A percentile compares a stretch with the other conserved stretches of the same genome.
phyloP scores from a whole-genome alignment of 257 asterid species.

The Fraxinus americana region DNA sequence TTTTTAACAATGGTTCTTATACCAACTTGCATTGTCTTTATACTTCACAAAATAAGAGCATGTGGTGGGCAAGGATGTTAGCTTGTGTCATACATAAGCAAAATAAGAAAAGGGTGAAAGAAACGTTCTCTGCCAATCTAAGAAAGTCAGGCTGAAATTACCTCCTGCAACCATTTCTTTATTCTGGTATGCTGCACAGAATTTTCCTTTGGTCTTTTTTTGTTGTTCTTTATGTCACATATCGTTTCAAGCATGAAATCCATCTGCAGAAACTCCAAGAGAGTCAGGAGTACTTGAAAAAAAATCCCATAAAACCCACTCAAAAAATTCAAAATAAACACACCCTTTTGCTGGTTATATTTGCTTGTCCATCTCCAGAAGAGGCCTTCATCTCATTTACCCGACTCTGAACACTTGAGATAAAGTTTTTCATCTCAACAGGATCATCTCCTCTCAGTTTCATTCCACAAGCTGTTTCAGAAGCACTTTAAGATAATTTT shows the following conservation, averaged over 20 bases:
- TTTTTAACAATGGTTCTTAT: too few species aligned
- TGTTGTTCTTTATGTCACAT: slow-evolving; percentile 93
- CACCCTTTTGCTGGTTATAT: slow-evolving; percentile 70
- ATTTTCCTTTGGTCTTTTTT: slow-evolving; percentile 65
- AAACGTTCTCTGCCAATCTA: background rate
- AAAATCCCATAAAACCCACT: slow-evolving; percentile 16
- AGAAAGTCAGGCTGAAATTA: slow-evolving; percentile 13
- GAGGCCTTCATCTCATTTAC: slow-evolving; percentile 34
- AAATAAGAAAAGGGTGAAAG: background rate
- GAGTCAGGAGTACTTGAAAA: slow-evolving; percentile 26
- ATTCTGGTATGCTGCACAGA: slow-evolving; percentile 70
- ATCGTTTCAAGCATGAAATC: slow-evolving; percentile 90
- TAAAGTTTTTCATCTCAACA: slow-evolving; percentile 81
- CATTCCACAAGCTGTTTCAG: slow-evolving; percentile 90
- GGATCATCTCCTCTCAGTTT: slow-evolving; percentile 94
- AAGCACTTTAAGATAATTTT: slow-evolving; percentile 22
- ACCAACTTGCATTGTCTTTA: too few species aligned
- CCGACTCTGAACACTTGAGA: slow-evolving; percentile 70
- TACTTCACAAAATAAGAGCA: too few species aligned
- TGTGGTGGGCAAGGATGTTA: too few species aligned
- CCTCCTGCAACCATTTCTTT: slow-evolving; percentile 95
- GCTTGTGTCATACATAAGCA: too few species aligned
- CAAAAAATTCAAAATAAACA: slow-evolving; percentile 21
- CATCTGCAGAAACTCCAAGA: slow-evolving; percentile 57
- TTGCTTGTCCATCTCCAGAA: slow-evolving; percentile 56